These are phyloP conservation scores for Exserohilum rostratum DNA, from an alignment of 2,329 filamentous ascomycete species.

Conservation along the genomic window DNA sequence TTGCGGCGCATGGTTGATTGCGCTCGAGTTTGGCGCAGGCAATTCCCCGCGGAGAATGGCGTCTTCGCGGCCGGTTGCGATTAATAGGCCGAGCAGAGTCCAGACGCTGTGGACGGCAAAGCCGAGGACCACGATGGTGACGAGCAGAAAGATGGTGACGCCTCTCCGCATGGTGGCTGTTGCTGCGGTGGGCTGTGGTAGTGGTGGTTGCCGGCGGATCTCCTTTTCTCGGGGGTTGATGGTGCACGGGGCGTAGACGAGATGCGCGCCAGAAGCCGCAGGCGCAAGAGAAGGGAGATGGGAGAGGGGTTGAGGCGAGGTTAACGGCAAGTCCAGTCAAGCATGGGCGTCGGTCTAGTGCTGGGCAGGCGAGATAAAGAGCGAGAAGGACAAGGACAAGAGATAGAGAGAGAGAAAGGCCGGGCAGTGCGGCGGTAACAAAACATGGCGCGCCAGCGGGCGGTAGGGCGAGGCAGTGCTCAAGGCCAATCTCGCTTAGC, in stretches of 20 bases:
- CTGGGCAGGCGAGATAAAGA: conserved; percentile 20
- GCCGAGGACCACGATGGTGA: conserved; percentile 67
- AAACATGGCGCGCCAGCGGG: conserved; percentile 8
- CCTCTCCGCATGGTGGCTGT: conserved; percentile 63
- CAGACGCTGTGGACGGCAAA: conserved; percentile 71
- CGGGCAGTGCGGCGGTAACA: no score
- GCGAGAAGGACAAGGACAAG: conserved; percentile 13
- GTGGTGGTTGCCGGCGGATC: conserved; percentile 13
- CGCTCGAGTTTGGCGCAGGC: conserved; percentile 66
- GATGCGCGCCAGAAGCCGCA: conserved; percentile 10
- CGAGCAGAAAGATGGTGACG: conserved; percentile 67
- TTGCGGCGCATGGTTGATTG: conserved; percentile 62
- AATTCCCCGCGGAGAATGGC: conserved; percentile 71
- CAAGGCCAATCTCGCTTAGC: conserved; percentile 8
- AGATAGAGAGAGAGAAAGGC: conserved; percentile 1
- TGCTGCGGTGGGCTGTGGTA: conserved; percentile 29
- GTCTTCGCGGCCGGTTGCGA: conserved; percentile 70
- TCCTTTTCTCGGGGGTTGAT: conserved; percentile 29
- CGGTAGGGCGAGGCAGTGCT: conserved; percentile 23
- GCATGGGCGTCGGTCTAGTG: conserved; percentile 19
- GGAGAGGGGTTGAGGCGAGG: conserved; percentile 12
- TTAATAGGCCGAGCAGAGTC: conserved; percentile 72
- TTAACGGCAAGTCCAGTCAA: conserved; percentile 17
- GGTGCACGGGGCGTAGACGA: conserved; percentile 2
- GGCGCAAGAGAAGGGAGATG: conserved; percentile 9